Evolutionary conservation across 495 filamentous ascomycete species (phyloP), one percentile per base, ranked within the genome.

Genomic region (Xylaria palmicola): DNA sequence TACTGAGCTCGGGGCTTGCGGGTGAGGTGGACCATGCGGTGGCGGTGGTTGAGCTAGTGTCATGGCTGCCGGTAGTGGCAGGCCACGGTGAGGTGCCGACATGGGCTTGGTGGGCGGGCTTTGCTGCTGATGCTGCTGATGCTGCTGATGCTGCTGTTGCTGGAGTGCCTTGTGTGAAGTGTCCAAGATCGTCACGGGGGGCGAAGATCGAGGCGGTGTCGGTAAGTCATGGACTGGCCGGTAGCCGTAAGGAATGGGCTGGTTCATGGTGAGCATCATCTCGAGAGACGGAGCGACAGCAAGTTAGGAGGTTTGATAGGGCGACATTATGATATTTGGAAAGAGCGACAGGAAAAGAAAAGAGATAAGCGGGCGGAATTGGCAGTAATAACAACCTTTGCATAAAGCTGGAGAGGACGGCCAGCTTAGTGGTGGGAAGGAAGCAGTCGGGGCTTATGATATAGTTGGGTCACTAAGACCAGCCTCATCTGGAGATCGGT

Each of bases 31-130:
- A 51, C 70, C 62, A 64, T 68, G 70, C 56, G 68, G 65, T 51
- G 70, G 63, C 49, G 77, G 68, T 34, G 73, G 72, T 65, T 79
- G 82, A 68, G 82, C 69, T 68, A 89, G 72, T 68, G 86, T 84
- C 86, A 91, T 86, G 73, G 86, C 85, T 71, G 85, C 83, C 74
- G 87, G 89, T 57, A 83, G 87, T 72, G 89, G 89, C 78, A 92
- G 76, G 69, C 86, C 86, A 73, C 89, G 84, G 78, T 91, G 89
- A 75, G 86, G 84, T 70, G 82, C 86, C 66, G 86, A 83, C 88
- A 90, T 90, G 73, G 74, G 73, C 76, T 79, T 75, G 56, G 70
- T 68, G 59, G 77, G 68, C 51, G 74, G 75, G 53, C 72, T 80
- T 70, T 72, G 70, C 56, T 69, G 69, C 47, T 77, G 70, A 15